Percentiles rank a stretch among this genome's conserved stretches.
Conservation (phyloP, 192 early-diverging fungal species). For the Backusella liffmaniae region DNA sequence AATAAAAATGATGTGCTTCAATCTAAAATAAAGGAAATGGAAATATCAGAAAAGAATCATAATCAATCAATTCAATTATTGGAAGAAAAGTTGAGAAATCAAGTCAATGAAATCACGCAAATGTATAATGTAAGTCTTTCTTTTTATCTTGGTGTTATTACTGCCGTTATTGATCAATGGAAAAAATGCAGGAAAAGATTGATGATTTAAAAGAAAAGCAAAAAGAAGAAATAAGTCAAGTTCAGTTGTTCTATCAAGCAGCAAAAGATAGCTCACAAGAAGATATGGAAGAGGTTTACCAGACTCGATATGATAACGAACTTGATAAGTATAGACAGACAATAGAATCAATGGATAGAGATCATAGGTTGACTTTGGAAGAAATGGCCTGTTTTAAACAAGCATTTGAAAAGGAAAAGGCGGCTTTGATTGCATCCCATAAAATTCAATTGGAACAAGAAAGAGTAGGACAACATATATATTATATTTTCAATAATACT, state of each 20-base stretch:
- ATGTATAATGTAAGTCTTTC: constrained; percentile 1
- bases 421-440: not conserved
- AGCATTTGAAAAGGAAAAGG: constrained; percentile 14
- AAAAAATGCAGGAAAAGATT: not conserved
- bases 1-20: not conserved
- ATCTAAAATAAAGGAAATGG: not conserved
- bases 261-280: not conserved
- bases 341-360: constrained; percentile 6
- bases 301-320: not conserved
- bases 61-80: not conserved
- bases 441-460: not conserved
- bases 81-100: constrained; percentile 9
- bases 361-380: not conserved
- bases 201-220: constrained; percentile 1
- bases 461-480: not conserved
- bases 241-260: not conserved
- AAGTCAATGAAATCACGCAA: not conserved
- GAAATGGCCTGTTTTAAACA: not conserved
- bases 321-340: not conserved
- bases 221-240: not conserved
- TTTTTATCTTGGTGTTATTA: not conserved
- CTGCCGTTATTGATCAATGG: not conserved
- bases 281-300: constrained; percentile 1
- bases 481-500: not conserved
- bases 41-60: not conserved